Evolutionary conservation across 495 filamentous ascomycete species (phyloP).

Genomic region (Thermothielavioides terrestris): DNA sequence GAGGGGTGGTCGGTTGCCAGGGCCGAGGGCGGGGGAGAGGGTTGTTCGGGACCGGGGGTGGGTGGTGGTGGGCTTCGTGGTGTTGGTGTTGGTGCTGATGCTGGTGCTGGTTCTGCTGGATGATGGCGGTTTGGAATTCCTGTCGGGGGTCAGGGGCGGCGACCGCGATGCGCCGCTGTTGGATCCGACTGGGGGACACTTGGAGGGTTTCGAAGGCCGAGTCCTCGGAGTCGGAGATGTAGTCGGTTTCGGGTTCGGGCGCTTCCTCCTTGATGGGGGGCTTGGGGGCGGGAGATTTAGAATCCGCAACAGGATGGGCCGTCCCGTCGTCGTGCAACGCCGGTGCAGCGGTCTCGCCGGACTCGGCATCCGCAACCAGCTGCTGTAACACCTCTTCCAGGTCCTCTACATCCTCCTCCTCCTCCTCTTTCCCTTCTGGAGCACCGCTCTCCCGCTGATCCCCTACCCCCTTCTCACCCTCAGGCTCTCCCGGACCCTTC

Average conservation of each 20-base stretch:
- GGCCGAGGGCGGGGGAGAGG: conserved; percentile 10
- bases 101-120: conserved; percentile 2
- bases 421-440: background rate
- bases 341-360: background rate
- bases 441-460: background rate
- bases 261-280: background rate
- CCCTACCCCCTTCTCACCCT: background rate
- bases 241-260: background rate
- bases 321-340: background rate
- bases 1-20: conserved; percentile 21
- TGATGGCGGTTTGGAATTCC: conserved; percentile 5
- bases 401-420: background rate
- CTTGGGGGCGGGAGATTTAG: background rate
- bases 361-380: conserved; percentile 3
- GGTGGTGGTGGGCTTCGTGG: conserved; percentile 5
- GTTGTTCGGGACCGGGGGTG: conserved; percentile 1
- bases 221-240: conserved; percentile 17
- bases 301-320: background rate
- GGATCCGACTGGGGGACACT: background rate
- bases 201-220: conserved; percentile 8
- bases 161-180: background rate
- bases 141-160: background rate
- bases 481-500: too few relatives aligned
- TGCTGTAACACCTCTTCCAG: background rate
- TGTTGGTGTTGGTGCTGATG: background rate